Conservation (phyloP, 208 protist genomes). For the Vickermania ingenoplastis region DNA sequence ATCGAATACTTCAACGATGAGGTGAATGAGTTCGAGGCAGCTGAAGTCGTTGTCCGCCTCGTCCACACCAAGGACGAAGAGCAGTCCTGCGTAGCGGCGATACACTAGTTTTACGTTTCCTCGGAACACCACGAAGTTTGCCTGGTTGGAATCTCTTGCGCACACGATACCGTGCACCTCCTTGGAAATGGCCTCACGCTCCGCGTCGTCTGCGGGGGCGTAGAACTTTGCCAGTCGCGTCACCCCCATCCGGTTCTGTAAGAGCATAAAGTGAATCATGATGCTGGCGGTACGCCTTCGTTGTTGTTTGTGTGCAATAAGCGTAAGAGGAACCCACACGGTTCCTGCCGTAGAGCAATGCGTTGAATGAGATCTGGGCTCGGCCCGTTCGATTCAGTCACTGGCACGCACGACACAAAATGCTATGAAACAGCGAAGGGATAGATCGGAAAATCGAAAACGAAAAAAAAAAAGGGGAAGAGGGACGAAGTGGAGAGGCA, state of each 20-base stretch:
- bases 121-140: slow-evolving; percentile 96
- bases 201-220: slow-evolving; percentile 87
- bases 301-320: slow-evolving; percentile 1
- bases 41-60: slow-evolving; percentile 97
- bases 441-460: too few species aligned
- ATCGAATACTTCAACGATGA: slow-evolving; percentile 98
- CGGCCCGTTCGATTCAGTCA: too few species aligned
- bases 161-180: slow-evolving; percentile 96
- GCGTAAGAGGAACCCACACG: background rate
- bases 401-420: too few species aligned
- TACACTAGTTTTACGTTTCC: slow-evolving; percentile 96
- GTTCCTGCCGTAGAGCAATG: background rate
- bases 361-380: too few species aligned
- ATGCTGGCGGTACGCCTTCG: slow-evolving; percentile 1
- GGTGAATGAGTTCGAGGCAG: slow-evolving; percentile 97
- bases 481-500: too few species aligned
- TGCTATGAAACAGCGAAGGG: too few species aligned
- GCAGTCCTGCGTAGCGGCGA: slow-evolving; percentile 98
- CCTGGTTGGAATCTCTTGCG: slow-evolving; percentile 86
- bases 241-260: slow-evolving; percentile 98
- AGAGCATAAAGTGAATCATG: slow-evolving; percentile 98
- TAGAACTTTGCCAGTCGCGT: slow-evolving; percentile 99
- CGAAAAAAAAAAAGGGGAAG: too few species aligned
- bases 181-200: slow-evolving; percentile 90
- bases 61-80: slow-evolving; percentile 98